Evolutionary conservation across 2,329 filamentous ascomycete species (phyloP).

Genomic region (Helminthosporium solani): DNA sequence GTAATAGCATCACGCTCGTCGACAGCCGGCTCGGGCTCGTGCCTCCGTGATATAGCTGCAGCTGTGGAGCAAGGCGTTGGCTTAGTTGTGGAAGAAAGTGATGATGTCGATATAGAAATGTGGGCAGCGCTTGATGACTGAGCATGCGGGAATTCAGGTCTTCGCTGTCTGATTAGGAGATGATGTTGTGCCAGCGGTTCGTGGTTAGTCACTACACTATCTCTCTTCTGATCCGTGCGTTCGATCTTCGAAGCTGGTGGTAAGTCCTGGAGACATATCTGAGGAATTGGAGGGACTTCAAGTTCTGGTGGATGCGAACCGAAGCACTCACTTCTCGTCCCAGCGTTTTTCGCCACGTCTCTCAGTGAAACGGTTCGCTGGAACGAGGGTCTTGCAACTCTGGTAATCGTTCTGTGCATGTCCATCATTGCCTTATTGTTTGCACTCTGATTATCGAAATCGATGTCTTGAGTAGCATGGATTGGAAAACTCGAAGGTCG

Average conservation of each 20-base stretch:
- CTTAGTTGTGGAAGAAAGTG: background rate
- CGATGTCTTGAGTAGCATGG: background rate
- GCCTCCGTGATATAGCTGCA: background rate
- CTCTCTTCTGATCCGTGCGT: background rate
- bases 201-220: background rate
- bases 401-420: background rate
- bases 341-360: background rate
- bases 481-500: background rate
- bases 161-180: background rate
- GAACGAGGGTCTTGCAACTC: background rate
- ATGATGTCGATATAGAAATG: background rate
- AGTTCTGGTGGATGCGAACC: background rate
- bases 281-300: background rate
- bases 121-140: too few species aligned
- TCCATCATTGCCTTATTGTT: background rate
- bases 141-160: background rate
- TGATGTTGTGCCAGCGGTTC: background rate
- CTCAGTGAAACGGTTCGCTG: background rate
- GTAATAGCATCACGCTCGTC: background rate
- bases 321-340: background rate
- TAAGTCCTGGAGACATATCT: background rate
- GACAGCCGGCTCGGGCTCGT: background rate
- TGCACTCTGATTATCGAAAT: background rate
- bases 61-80: constrained; percentile 1
- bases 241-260: background rate